Evolutionary conservation across 2,329 filamentous ascomycete species (phyloP).

Genomic region (Dothiorella sarmentorum): DNA sequence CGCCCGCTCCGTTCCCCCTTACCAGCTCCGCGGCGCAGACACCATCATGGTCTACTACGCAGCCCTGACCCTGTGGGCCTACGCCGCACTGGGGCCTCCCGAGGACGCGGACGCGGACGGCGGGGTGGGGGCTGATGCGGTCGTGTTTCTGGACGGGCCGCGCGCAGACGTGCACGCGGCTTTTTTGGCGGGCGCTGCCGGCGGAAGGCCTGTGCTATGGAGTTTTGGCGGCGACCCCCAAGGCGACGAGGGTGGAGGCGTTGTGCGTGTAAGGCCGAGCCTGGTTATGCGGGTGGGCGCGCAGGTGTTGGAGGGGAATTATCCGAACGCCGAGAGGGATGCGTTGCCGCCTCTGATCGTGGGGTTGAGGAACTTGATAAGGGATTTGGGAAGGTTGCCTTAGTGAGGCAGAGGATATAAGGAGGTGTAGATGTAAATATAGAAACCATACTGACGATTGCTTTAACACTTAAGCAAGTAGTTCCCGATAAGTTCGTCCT

Average conservation of each 20-base stretch:
- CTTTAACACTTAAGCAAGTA: no score
- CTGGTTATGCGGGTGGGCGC: constrained; percentile 22
- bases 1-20: constrained; percentile 53
- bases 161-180: not conserved
- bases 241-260: not conserved
- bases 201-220: not conserved
- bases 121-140: constrained; percentile 12
- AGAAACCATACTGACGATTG: no score
- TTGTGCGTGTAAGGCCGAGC: constrained; percentile 14
- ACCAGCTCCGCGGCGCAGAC: constrained; percentile 61
- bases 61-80: constrained; percentile 61
- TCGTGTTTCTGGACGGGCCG: constrained; percentile 3
- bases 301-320: constrained; percentile 22
- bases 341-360: constrained; percentile 24
- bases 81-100: not conserved
- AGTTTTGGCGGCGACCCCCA: no score
- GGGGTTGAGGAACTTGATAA: constrained; percentile 23
- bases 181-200: not conserved
- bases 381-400: constrained; percentile 22
- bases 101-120: not conserved
- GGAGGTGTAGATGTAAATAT: no score
- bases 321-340: constrained; percentile 21
- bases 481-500: no score
- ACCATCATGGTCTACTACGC: constrained; percentile 68
- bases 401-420: no score